Evolutionary conservation across 192 early-diverging fungal genomes (phyloP).

Genomic region (Oehlia diaphana): DNA sequence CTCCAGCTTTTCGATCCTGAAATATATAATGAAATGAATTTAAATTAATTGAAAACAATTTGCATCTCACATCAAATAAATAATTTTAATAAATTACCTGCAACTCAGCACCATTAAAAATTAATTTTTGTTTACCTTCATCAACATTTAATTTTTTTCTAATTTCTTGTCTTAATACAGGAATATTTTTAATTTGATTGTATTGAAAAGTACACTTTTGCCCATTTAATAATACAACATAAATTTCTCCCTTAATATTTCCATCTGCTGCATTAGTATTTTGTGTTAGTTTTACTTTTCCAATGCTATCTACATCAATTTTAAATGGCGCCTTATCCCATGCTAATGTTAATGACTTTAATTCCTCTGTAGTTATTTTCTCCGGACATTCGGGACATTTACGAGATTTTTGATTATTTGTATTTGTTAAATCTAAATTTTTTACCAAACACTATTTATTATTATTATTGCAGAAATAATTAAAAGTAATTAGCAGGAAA

Average conservation of each 20-base stretch:
- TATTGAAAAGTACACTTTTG: neutral
- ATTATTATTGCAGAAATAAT: neutral
- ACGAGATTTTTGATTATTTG: neutral
- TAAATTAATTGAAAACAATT: neutral
- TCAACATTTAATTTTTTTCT: slow-evolving; percentile 3
- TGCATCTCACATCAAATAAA: neutral
- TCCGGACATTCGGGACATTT: slow-evolving; percentile 19
- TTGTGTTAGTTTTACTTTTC: neutral
- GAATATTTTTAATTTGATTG: neutral
- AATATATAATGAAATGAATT: neutral
- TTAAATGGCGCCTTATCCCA: slow-evolving; percentile 30
- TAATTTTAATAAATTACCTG: slow-evolving; percentile 3
- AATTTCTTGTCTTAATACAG: neutral
- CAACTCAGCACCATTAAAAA: slow-evolving; percentile 25
- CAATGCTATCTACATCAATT: slow-evolving; percentile 26
- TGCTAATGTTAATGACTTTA: neutral
- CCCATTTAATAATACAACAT: slow-evolving; percentile 26
- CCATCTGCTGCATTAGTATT: neutral
- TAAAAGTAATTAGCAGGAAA: slow-evolving; percentile 3
- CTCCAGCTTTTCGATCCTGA: neutral
- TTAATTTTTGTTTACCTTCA: slow-evolving; percentile 29
- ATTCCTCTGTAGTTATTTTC: neutral
- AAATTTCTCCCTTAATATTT: neutral
- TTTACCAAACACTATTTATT: slow-evolving; percentile 15
- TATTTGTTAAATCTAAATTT: neutral